phyloP scores from a whole-genome alignment of 345 rosid species.

The Salix caprea region DNA sequence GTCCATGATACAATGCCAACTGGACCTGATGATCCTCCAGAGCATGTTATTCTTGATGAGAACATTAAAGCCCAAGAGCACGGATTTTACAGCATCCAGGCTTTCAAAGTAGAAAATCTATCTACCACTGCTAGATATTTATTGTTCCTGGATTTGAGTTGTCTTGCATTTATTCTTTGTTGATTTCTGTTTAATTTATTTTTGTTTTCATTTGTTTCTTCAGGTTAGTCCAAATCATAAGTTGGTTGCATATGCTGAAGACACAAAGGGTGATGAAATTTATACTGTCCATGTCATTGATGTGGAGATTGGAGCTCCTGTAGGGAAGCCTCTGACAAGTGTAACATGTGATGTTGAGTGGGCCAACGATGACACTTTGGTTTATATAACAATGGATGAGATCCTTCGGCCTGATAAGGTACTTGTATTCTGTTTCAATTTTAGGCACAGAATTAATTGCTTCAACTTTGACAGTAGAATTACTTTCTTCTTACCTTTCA shows the following conservation, averaged over 20 bases:
- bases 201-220: constrained; percentile 6
- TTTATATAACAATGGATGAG: constrained; percentile 78
- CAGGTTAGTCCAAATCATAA: constrained; percentile 76
- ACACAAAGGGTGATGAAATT: constrained; percentile 80
- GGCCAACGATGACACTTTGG: constrained; percentile 80
- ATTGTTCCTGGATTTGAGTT: neutral
- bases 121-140: neutral
- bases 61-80: constrained; percentile 59
- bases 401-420: constrained; percentile 88
- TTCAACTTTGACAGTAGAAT: neutral
- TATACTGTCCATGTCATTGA: constrained; percentile 60
- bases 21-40: constrained; percentile 72
- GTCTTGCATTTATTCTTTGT: neutral
- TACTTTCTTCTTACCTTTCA: too few species aligned
- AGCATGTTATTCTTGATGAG: constrained; percentile 83
- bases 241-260: constrained; percentile 83
- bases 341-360: constrained; percentile 56
- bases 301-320: constrained; percentile 43
- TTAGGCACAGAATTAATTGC: neutral
- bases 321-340: constrained; percentile 53
- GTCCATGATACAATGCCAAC: constrained; percentile 67
- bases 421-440: constrained; percentile 1
- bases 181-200: neutral
- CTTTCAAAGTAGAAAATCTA: constrained; percentile 48
- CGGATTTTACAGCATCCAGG: constrained; percentile 53